Percentiles rank a stretch among this genome's conserved stretches.
These are phyloP conservation scores for Chondrus crispus DNA, from an alignment of 23 red algal species.

Conservation along the genomic window DNA sequence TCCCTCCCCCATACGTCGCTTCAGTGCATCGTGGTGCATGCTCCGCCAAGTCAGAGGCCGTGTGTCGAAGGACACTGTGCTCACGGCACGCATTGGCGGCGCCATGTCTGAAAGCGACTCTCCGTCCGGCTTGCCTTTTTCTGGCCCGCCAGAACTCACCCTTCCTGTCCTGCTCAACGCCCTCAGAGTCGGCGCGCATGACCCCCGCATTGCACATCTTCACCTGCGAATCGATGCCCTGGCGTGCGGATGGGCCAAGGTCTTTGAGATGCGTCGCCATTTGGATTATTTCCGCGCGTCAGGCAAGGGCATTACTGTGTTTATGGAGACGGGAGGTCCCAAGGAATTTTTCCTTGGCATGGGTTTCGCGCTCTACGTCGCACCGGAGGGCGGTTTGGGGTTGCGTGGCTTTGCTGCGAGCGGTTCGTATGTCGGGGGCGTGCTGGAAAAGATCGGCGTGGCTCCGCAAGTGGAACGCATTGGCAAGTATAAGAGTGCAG, in stretches of 20 bases:
- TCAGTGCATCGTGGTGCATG: slow-evolving; percentile 30
- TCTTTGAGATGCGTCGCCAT: slow-evolving; percentile 92
- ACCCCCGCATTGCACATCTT: slow-evolving; percentile 87
- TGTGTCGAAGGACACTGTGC: slow-evolving; percentile 38
- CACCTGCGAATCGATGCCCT: slow-evolving; percentile 71
- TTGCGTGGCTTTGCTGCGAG: slow-evolving; percentile 77
- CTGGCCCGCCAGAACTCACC: slow-evolving; percentile 20
- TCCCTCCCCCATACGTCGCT: slow-evolving; percentile 5
- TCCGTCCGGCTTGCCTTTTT: slow-evolving; percentile 22
- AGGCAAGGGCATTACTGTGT: slow-evolving; percentile 78
- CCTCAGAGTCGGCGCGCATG: slow-evolving; percentile 84
- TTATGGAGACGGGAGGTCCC: slow-evolving; percentile 64
- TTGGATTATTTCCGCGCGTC: slow-evolving; percentile 80
- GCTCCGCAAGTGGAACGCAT: slow-evolving; percentile 92
- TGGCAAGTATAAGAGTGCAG: slow-evolving; percentile 95
- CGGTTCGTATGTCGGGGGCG: slow-evolving; percentile 81
- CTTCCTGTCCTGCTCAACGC: slow-evolving; percentile 52
- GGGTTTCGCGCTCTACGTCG: slow-evolving; percentile 73
- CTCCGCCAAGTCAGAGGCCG: slow-evolving; percentile 45
- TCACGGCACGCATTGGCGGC: slow-evolving; percentile 35
- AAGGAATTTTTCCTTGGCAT: slow-evolving; percentile 86
- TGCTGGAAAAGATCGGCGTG: slow-evolving; percentile 94
- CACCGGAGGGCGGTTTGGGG: slow-evolving; percentile 73
- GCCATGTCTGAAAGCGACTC: slow-evolving; percentile 46
- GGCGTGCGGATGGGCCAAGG: slow-evolving; percentile 81